These are phyloP conservation scores for Porcisia hertigi DNA, from an alignment of 208 protist species.

Conservation along the genomic window DNA sequence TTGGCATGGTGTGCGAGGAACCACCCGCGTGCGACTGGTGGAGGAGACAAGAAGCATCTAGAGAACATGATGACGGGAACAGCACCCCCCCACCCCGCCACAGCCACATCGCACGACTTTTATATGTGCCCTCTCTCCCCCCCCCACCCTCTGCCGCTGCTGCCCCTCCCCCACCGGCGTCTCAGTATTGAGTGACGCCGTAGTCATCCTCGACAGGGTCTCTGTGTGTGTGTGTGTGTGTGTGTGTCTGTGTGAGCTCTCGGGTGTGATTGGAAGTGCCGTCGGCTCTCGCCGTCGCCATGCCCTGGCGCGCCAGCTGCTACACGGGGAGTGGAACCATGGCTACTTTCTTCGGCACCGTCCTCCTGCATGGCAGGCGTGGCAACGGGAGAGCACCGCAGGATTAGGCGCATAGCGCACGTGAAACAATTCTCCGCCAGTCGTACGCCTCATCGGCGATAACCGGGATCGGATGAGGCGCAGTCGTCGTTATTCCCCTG, in stretches of 20 bases:
- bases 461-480: background rate
- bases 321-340: background rate
- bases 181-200: background rate
- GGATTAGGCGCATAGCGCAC: slow-evolving; percentile 20
- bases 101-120: slow-evolving; percentile 14
- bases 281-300: background rate
- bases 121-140: background rate
- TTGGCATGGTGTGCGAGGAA: background rate
- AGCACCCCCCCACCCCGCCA: slow-evolving; percentile 1
- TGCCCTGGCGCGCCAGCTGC: background rate
- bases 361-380: background rate
- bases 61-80: background rate
- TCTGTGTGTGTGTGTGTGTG: background rate
- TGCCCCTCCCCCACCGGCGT: background rate
- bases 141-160: no score
- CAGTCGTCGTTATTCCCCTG: background rate
- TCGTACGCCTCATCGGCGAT: slow-evolving; percentile 6
- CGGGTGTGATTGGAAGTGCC: background rate
- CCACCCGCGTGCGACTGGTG: background rate
- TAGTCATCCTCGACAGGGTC: background rate
- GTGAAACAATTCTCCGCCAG: slow-evolving; percentile 28
- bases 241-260: background rate
- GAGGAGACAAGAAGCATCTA: background rate
- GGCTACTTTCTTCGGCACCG: background rate
- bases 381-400: background rate